These are phyloP conservation scores for Sistotremastrum suecicum DNA, from an alignment of 768 basidiomycete genomes.

Conservation along the genomic window DNA sequence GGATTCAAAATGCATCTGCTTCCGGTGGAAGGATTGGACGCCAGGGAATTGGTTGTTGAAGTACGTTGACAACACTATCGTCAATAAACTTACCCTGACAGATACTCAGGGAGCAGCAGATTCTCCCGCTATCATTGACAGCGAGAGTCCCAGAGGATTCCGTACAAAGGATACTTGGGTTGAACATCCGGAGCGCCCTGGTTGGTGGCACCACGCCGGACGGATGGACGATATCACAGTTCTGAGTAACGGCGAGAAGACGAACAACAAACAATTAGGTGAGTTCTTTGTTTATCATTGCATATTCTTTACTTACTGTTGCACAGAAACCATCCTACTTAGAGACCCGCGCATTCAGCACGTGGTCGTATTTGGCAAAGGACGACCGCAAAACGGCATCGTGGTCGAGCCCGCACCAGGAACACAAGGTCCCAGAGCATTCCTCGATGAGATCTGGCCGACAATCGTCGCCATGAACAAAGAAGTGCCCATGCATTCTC, in stretches of 20 bases:
- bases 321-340: slow-evolving; percentile 11
- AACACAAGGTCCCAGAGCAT: slow-evolving; percentile 1
- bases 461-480: slow-evolving; percentile 13
- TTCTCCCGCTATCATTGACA: slow-evolving; percentile 10
- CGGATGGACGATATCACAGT: slow-evolving; percentile 14
- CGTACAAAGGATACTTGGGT: slow-evolving; percentile 11
- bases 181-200: slow-evolving; percentile 9
- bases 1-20: slow-evolving; percentile 1
- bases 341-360: slow-evolving; percentile 9
- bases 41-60: slow-evolving; percentile 10
- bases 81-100: background rate
- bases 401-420: slow-evolving; percentile 7
- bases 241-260: slow-evolving; percentile 18
- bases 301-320: background rate
- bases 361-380: slow-evolving; percentile 14
- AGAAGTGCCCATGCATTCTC: slow-evolving; percentile 14
- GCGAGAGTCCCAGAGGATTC: slow-evolving; percentile 11
- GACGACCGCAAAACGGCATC: slow-evolving; percentile 13
- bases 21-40: slow-evolving; percentile 2
- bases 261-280: slow-evolving; percentile 17
- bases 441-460: slow-evolving; percentile 11
- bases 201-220: slow-evolving; percentile 11
- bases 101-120: slow-evolving; percentile 8
- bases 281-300: background rate
- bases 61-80: slow-evolving; percentile 5